phyloP scores from a whole-genome alignment of 2,329 filamentous ascomycete genomes.

The Lasiodiplodia sp. region DNA sequence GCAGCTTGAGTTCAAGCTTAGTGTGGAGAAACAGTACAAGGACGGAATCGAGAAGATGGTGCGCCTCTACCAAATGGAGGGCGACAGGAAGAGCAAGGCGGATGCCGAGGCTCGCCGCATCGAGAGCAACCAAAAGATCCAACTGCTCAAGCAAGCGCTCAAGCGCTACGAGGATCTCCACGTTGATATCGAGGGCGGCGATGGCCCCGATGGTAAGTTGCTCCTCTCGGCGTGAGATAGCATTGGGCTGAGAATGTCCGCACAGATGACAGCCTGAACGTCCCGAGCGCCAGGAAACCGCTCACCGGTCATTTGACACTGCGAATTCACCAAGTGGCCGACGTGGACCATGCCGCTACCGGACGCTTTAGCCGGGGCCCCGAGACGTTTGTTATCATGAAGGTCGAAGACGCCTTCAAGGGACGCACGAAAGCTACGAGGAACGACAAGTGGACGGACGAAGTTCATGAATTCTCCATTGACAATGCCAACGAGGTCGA shows the following conservation, averaged over 20 bases:
- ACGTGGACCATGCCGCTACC: slow-evolving; percentile 88
- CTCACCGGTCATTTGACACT: slow-evolving; percentile 89
- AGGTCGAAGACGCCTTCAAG: slow-evolving; percentile 93
- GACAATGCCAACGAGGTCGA: slow-evolving; percentile 99
- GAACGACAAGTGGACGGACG: slow-evolving; percentile 89
- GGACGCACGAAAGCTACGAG: slow-evolving; percentile 85
- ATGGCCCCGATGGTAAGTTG: slow-evolving; percentile 77
- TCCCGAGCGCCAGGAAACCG: slow-evolving; percentile 94
- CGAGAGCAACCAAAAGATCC: slow-evolving; percentile 98
- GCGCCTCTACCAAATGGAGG: slow-evolving; percentile 94
- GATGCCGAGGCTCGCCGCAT: slow-evolving; percentile 89
- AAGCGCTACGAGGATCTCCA: slow-evolving; percentile 98
- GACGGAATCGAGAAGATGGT: slow-evolving; percentile 99
- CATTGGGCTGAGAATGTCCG: slow-evolving; percentile 40
- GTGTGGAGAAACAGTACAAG: slow-evolving; percentile 98
- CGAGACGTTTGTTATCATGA: slow-evolving; percentile 94
- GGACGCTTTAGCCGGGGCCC: slow-evolving; percentile 86
- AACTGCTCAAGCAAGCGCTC: slow-evolving; percentile 91
- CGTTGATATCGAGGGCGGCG: slow-evolving; percentile 81
- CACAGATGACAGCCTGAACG: slow-evolving; percentile 93
- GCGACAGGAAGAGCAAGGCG: slow-evolving; percentile 91
- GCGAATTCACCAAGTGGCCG: slow-evolving; percentile 85
- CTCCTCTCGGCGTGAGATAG: not conserved
- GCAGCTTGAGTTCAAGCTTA: slow-evolving; percentile 97
- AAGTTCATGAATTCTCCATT: slow-evolving; percentile 89